Conservation (phyloP, 306 rosid species). For the Albizia julibrissin region DNA sequence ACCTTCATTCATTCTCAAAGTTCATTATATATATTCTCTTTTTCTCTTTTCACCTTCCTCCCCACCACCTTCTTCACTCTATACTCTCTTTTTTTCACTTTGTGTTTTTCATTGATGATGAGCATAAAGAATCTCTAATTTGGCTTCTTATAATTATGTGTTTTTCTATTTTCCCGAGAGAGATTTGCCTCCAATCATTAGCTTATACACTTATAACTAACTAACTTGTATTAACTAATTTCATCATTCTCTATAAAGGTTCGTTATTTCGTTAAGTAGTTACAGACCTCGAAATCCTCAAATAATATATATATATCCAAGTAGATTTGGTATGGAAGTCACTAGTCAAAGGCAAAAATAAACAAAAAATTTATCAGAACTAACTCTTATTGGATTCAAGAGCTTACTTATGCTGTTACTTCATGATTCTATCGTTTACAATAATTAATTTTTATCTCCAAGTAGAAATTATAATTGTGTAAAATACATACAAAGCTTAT, state of each 20-base stretch:
- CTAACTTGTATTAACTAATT: background rate
- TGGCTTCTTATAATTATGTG: background rate
- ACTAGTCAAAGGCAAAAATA: background rate
- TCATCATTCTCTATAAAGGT: background rate
- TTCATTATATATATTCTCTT: background rate
- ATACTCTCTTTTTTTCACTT: background rate
- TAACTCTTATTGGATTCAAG: background rate
- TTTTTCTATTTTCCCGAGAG: constrained; percentile 14
- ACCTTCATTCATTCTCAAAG: background rate
- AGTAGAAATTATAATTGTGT: too few species aligned
- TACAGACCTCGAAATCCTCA: background rate
- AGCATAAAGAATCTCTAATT: background rate
- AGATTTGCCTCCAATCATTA: constrained; percentile 18
- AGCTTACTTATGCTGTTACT: background rate
- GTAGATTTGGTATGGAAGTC: background rate
- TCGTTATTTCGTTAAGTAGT: background rate
- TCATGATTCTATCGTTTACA: background rate
- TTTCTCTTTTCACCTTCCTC: background rate
- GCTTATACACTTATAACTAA: background rate
- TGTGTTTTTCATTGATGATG: background rate
- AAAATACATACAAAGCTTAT: background rate
- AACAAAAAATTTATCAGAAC: background rate
- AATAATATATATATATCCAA: too few species aligned
- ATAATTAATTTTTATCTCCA: background rate
- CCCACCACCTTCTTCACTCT: background rate